phyloP scores from a whole-genome alignment of 768 basidiomycete genomes.

The Calocera cornea region DNA sequence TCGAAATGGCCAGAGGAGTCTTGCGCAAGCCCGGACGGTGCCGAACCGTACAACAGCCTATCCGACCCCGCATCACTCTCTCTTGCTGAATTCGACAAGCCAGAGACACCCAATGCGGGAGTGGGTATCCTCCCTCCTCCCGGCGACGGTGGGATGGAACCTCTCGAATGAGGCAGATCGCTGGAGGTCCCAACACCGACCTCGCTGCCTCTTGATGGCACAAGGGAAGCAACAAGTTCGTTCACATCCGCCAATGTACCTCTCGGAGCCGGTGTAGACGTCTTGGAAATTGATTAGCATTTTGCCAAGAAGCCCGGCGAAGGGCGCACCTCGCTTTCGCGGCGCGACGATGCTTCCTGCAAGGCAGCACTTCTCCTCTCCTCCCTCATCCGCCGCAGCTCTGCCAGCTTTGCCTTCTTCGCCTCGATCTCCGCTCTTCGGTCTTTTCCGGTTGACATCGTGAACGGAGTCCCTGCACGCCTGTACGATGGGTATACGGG shows the following conservation, averaged over 20 bases:
- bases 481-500: neutral
- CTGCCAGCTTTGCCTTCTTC: conserved; percentile 76
- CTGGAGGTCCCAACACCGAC: conserved; percentile 1
- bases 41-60: neutral
- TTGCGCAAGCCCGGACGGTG: neutral
- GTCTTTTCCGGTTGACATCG: neutral
- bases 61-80: conserved; percentile 11
- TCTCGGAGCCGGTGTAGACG: conserved; percentile 28
- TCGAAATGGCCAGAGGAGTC: neutral
- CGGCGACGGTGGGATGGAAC: conserved; percentile 16
- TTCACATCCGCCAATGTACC: conserved; percentile 46
- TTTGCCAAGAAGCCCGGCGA: conserved; percentile 14
- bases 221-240: conserved; percentile 47
- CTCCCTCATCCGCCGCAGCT: conserved; percentile 63
- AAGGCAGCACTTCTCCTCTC: conserved; percentile 28
- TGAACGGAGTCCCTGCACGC: neutral
- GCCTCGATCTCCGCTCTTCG: conserved; percentile 80
- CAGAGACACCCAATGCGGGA: conserved; percentile 19
- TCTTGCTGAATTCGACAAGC: conserved; percentile 6
- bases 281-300: neutral
- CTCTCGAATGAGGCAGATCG: conserved; percentile 13
- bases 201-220: conserved; percentile 26
- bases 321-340: conserved; percentile 17
- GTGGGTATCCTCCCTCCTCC: conserved; percentile 26
- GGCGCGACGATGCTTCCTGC: conserved; percentile 15